Conservation (phyloP, 2,329 filamentous ascomycete species). For the Arthrobotrys sphaeroides region DNA sequence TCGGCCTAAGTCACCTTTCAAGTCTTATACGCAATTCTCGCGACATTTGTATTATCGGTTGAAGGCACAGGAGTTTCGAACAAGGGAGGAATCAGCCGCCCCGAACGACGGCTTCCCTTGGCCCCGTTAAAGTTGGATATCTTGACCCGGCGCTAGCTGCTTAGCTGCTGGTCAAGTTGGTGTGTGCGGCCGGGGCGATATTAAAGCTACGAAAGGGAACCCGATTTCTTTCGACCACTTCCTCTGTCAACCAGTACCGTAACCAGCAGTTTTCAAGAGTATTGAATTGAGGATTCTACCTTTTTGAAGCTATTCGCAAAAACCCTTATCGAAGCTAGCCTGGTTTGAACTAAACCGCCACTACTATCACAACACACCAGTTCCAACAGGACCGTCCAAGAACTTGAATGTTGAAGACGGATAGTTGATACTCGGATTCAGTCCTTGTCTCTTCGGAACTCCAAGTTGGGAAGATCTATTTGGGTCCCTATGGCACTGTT, state of each 20-base stretch:
- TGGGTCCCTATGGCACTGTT: constrained; percentile 46
- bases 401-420: constrained; percentile 3
- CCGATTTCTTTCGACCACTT: constrained; percentile 27
- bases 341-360: constrained; percentile 1
- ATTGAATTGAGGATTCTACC: constrained; percentile 8
- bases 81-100: constrained; percentile 41
- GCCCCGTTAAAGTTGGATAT: constrained; percentile 31
- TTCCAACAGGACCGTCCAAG: constrained; percentile 19
- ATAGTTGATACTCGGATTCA: constrained; percentile 25
- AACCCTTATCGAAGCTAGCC: not conserved
- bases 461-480: constrained; percentile 12
- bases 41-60: constrained; percentile 48
- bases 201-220: constrained; percentile 47
- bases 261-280: constrained; percentile 10
- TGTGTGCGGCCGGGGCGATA: constrained; percentile 33
- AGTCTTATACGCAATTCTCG: constrained; percentile 53
- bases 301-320: constrained; percentile 11
- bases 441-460: constrained; percentile 18
- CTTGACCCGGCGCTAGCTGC: constrained; percentile 38
- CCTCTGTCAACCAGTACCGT: constrained; percentile 14
- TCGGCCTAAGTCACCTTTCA: constrained; percentile 15
- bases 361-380: constrained; percentile 28
- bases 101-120: constrained; percentile 39
- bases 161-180: constrained; percentile 30
- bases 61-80: constrained; percentile 29